Conservation (phyloP, 257 asterid genomes). For the Lycium ferocissimum region DNA sequence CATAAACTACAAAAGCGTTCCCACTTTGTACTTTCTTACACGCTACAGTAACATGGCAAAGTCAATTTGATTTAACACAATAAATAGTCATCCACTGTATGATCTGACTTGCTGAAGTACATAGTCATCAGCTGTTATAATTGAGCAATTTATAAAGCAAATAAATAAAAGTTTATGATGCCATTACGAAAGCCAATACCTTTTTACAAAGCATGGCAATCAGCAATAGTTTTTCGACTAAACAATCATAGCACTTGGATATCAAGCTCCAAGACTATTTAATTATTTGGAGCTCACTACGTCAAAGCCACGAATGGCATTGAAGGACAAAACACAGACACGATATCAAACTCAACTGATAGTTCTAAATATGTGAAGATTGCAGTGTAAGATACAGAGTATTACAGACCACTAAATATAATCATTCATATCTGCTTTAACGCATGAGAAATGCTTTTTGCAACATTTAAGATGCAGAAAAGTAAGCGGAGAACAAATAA, state of each 20-base stretch:
- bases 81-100: not conserved
- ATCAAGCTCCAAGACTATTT: not conserved
- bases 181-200: not conserved
- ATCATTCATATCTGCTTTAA: not conserved
- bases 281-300: conserved; percentile 12
- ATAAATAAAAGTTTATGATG: not conserved
- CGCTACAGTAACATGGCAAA: not conserved
- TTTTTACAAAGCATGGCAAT: not conserved
- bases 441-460: not conserved
- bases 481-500: not conserved
- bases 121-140: conserved; percentile 11
- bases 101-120: not conserved
- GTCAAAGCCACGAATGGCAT: not conserved
- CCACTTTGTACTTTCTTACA: not conserved
- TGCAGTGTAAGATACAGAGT: too few species aligned
- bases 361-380: too few species aligned
- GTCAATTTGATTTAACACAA: not conserved
- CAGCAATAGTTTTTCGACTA: not conserved
- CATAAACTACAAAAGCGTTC: not conserved
- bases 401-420: not conserved
- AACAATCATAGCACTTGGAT: not conserved
- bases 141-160: not conserved
- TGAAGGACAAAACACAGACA: too few species aligned
- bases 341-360: too few species aligned
- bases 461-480: not conserved